These are phyloP conservation scores for Vaccinium vitisidaea DNA, from an alignment of 148 eudicot species.

Conservation along the genomic window DNA sequence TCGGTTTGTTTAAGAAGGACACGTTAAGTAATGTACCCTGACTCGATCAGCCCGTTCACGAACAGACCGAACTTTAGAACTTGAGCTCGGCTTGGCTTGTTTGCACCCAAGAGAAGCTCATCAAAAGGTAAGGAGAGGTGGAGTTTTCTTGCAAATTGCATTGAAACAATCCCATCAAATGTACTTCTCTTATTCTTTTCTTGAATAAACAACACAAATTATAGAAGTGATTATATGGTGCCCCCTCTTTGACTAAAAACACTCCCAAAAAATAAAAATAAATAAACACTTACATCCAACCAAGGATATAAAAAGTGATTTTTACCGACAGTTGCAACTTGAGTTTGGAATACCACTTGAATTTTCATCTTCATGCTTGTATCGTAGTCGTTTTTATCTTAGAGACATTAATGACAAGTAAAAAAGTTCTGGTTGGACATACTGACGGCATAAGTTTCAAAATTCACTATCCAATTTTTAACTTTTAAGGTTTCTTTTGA, in stretches of 20 bases:
- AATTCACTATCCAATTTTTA: too few species aligned
- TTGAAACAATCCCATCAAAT: background rate
- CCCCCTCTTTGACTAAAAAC: background rate
- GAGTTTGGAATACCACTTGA: background rate
- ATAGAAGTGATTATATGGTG: background rate
- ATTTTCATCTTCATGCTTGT: background rate
- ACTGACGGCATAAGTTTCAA: background rate
- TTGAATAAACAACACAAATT: background rate
- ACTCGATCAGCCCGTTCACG: too few species aligned
- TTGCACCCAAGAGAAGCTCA: background rate
- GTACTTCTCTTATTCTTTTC: background rate
- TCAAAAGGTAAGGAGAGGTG: background rate
- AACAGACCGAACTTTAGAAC: too few species aligned
- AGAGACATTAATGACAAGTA: background rate
- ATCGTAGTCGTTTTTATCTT: background rate
- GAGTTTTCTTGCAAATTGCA: conserved; percentile 3
- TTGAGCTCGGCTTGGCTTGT: too few species aligned
- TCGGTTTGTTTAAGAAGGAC: too few species aligned
- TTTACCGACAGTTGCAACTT: background rate
- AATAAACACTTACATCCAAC: background rate
- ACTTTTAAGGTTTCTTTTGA: too few species aligned
- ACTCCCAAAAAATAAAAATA: background rate
- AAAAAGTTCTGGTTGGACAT: background rate
- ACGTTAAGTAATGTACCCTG: too few species aligned
- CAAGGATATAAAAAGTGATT: background rate